A percentile compares a stretch with the other conserved stretches of the same genome.
Evolutionary conservation across 768 basidiomycete species (phyloP).

Genomic region (Serendipita vermifera): DNA sequence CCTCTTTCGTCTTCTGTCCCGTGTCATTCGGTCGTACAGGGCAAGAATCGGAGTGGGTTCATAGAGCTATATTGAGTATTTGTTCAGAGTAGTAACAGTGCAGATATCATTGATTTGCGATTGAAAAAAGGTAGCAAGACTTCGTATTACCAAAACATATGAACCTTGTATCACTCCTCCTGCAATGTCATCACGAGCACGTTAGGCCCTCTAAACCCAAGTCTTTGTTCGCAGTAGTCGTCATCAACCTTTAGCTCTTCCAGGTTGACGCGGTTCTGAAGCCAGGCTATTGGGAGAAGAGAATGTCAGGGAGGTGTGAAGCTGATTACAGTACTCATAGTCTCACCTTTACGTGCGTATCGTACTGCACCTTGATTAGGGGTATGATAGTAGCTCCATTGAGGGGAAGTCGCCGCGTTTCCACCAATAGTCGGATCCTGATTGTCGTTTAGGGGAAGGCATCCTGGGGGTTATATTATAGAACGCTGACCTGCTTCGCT

Average conservation of each 20-base stretch:
- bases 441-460: too few relatives aligned
- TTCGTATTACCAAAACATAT: too few relatives aligned
- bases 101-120: too few relatives aligned
- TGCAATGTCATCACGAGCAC: neutral
- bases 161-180: too few relatives aligned
- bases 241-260: neutral
- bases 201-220: neutral
- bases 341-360: neutral
- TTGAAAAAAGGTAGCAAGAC: too few relatives aligned
- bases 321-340: neutral
- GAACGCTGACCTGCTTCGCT: neutral
- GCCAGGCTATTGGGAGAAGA: neutral
- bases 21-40: too few relatives aligned
- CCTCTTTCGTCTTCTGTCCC: too few relatives aligned
- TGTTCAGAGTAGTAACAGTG: too few relatives aligned
- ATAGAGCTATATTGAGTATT: too few relatives aligned
- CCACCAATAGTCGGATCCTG: neutral
- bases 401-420: neutral
- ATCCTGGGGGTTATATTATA: too few relatives aligned
- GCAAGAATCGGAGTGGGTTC: too few relatives aligned
- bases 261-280: neutral
- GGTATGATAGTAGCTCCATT: neutral
- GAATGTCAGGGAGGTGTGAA: neutral
- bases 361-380: neutral
- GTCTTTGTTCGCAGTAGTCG: constrained; percentile 1